These are phyloP conservation scores for Helotiales sp. DNA, from an alignment of 2,329 filamentous ascomycete genomes.

Conservation along the genomic window DNA sequence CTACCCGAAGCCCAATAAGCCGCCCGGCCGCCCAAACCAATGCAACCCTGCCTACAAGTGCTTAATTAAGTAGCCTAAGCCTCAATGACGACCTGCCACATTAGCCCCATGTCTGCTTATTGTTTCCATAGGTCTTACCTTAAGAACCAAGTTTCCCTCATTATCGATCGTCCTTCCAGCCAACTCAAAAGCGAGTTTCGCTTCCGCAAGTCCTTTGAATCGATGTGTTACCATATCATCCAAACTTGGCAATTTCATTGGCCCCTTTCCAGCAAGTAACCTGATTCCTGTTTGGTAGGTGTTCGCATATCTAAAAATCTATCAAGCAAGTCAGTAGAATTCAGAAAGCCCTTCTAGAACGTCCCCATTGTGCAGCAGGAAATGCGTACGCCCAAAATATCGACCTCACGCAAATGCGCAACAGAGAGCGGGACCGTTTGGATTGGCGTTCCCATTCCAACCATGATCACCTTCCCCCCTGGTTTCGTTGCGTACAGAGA, in stretches of 20 bases:
- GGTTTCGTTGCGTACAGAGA: slow-evolving; percentile 70
- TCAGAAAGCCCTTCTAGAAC: no score
- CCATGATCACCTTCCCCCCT: slow-evolving; percentile 72
- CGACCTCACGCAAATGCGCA: slow-evolving; percentile 72
- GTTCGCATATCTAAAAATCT: slow-evolving; percentile 77
- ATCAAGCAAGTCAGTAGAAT: no score
- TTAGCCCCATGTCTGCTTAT: no score
- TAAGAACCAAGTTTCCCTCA: slow-evolving; percentile 67
- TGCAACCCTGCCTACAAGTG: slow-evolving; percentile 3
- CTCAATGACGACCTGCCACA: no score
- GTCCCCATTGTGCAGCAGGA: no score
- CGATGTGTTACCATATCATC: slow-evolving; percentile 74
- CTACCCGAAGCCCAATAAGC: slow-evolving; percentile 7
- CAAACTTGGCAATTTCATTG: slow-evolving; percentile 57
- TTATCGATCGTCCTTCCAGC: slow-evolving; percentile 68
- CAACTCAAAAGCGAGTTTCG: slow-evolving; percentile 66
- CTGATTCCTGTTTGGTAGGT: slow-evolving; percentile 72
- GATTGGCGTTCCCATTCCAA: slow-evolving; percentile 77
- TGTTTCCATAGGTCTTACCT: no score
- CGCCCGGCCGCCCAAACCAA: background rate
- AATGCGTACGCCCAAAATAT: slow-evolving; percentile 76
- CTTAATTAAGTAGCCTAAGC: slow-evolving; percentile 36
- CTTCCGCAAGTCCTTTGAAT: slow-evolving; percentile 63
- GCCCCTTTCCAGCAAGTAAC: slow-evolving; percentile 50
- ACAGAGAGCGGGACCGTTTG: slow-evolving; percentile 73